Evolutionary conservation across 1,139 yeast species (phyloP), one percentile per base, ranked within the genome.

Genomic region (Diutina mesorugosa): DNA sequence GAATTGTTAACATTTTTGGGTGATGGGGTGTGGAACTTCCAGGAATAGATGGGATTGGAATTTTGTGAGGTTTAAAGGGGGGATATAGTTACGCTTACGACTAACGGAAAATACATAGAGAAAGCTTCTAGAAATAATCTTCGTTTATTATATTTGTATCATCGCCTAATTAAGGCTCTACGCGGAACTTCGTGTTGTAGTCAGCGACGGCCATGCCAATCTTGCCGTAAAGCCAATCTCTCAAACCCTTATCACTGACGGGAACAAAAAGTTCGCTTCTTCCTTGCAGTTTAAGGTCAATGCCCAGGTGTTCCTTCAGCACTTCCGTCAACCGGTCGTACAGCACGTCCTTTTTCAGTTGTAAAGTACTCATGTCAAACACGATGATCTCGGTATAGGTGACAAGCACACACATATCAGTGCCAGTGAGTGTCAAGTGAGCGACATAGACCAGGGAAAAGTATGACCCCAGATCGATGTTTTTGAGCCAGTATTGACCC

Each of bases 401-500:
- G 4, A 95, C 84, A 58, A 93, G 71, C 1, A 90, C 84, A 4
- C 87, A 87, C 66, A 81, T 78, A 59, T 88, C 95, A 59, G 84
- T 86, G 6, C 95, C 96, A 0, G 93, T 85, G 56, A 91, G 72
- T 16, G 88, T 79, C 61, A 88, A 80, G 68, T 95, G 99, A 0
- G 97, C 96, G 59, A 93, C 73, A 65, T 93, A 95, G 45, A 75
- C 74, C 64, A 93, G 97, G 58, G 77, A 75, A 61, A 82, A 79
- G 65, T 74, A 89, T 54, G 79, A 72, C 1, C 97, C 98, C 55
- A 95, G 95, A 66, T 87, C 87, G 35, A 89, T 81, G 9, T 83
- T 77, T 69, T 89, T 90, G 60, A 93, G 76, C 95, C 98, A 90
- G 64, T 78, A 88, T 67, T 93, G 97, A 4, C 99, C 99, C 62